A percentile compares a stretch with the other conserved stretches of the same genome.
Evolutionary conservation across 768 basidiomycete species (phyloP).

Genomic region (Auriscalpium microsporum): DNA sequence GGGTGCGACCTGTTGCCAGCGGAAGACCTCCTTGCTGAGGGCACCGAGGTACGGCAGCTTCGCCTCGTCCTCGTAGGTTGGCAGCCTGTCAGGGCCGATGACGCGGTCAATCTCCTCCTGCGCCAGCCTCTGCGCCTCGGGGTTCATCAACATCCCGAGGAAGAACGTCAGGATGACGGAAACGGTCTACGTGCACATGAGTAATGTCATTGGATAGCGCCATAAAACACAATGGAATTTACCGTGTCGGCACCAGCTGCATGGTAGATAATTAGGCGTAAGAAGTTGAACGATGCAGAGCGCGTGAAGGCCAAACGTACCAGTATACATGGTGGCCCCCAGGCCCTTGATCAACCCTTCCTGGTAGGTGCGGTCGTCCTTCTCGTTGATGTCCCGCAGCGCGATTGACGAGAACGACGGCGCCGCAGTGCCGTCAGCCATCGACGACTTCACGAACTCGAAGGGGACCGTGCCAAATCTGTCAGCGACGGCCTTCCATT

Average conservation of each 20-base stretch:
- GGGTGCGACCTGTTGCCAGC: slow-evolving; percentile 19
- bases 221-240: neutral
- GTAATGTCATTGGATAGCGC: too few relatives aligned
- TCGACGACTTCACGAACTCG: slow-evolving; percentile 13
- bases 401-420: slow-evolving; percentile 12
- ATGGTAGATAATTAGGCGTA: neutral
- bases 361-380: slow-evolving; percentile 13
- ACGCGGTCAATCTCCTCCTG: slow-evolving; percentile 22
- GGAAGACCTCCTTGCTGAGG: slow-evolving; percentile 17
- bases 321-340: slow-evolving; percentile 9
- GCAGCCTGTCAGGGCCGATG: slow-evolving; percentile 19
- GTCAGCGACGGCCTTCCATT: slow-evolving; percentile 14
- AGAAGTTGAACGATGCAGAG: neutral
- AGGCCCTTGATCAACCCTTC: slow-evolving; percentile 17
- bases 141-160: slow-evolving; percentile 18
- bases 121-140: slow-evolving; percentile 12
- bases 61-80: slow-evolving; percentile 16
- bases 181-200: slow-evolving; percentile 8
- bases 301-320: neutral
- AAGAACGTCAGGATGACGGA: slow-evolving; percentile 15
- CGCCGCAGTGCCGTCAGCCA: slow-evolving; percentile 6
- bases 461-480: slow-evolving; percentile 13
- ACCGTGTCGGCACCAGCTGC: slow-evolving; percentile 17
- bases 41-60: slow-evolving; percentile 18
- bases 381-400: slow-evolving; percentile 10